Conservation (phyloP, 164 flowering plant genomes). For the Aristolochia californica region DNA sequence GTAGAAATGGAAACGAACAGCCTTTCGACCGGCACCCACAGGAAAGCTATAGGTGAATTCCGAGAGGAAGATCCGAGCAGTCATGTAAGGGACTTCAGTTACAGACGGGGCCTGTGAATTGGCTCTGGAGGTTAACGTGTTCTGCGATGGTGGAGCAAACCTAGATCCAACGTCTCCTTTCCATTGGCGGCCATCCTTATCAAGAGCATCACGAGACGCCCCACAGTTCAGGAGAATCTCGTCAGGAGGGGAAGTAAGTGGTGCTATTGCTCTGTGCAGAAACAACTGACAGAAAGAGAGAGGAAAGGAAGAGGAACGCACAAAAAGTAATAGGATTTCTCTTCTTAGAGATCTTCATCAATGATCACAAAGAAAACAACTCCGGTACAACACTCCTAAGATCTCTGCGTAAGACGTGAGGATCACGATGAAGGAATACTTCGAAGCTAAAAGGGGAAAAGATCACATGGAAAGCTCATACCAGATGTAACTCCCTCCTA, state of each 20-base stretch:
- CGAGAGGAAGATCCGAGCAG: constrained; percentile 56
- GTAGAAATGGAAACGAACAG: constrained; percentile 72
- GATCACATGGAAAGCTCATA: too few relatives aligned
- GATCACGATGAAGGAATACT: too few relatives aligned
- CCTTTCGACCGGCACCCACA: constrained; percentile 60
- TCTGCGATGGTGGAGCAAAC: constrained; percentile 21
- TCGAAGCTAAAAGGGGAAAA: too few relatives aligned
- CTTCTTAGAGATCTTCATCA: background rate
- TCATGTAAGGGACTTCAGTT: constrained; percentile 60
- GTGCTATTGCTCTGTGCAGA: constrained; percentile 1
- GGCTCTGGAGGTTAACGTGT: constrained; percentile 33
- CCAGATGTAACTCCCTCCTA: too few relatives aligned
- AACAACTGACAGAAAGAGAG: background rate
- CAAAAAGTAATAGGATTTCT: background rate
- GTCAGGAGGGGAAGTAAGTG: constrained; percentile 1
- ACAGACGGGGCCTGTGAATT: constrained; percentile 55
- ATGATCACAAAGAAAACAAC: background rate
- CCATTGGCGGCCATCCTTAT: constrained; percentile 29
- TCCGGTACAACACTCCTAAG: too few relatives aligned
- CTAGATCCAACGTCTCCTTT: constrained; percentile 53
- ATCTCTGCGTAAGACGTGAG: too few relatives aligned
- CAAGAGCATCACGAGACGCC: background rate
- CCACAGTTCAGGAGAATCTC: constrained; percentile 10
- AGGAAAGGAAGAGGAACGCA: background rate
- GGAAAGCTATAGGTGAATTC: constrained; percentile 64